Percentiles rank a stretch among this genome's conserved stretches.
Conservation (phyloP, 345 rosid species). For the Linum trigynum region DNA sequence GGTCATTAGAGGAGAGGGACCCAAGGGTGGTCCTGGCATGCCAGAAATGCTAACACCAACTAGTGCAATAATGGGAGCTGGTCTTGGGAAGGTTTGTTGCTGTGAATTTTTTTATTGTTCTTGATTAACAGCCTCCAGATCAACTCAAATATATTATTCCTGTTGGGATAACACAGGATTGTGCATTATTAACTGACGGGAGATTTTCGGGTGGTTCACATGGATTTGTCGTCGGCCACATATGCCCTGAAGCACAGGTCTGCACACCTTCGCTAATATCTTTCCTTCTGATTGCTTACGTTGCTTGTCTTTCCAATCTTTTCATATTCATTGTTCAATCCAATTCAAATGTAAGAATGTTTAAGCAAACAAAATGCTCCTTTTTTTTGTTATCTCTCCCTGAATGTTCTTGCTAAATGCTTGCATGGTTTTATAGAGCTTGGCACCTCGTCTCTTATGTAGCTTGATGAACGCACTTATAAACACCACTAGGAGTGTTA, state of each 20-base stretch:
- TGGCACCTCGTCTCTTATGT: no score
- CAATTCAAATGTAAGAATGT: neutral
- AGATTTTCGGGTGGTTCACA: constrained; percentile 98
- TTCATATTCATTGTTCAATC: neutral
- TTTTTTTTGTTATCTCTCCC: no score
- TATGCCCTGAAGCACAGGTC: constrained; percentile 99
- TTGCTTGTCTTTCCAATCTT: neutral
- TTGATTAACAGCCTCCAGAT: neutral
- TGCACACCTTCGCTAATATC: neutral
- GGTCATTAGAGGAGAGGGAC: constrained; percentile 93
- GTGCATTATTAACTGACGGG: constrained; percentile 89
- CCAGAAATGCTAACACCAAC: constrained; percentile 99
- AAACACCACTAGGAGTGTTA: no score
- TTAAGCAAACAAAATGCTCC: no score
- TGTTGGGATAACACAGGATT: constrained; percentile 50
- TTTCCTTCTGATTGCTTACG: no score
- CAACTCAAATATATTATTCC: constrained; percentile 9
- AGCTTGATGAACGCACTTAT: no score
- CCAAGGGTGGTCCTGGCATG: constrained; percentile 99
- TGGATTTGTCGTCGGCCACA: constrained; percentile 96
- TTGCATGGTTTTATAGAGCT: no score
- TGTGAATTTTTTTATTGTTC: constrained; percentile 2
- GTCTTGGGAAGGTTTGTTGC: constrained; percentile 81
- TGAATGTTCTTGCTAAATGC: no score
- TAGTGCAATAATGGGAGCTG: constrained; percentile 98